A percentile compares a stretch with the other conserved stretches of the same genome.
Evolutionary conservation across 805 yeast genomes (phyloP).

Genomic region (Candida sanyiensis): DNA sequence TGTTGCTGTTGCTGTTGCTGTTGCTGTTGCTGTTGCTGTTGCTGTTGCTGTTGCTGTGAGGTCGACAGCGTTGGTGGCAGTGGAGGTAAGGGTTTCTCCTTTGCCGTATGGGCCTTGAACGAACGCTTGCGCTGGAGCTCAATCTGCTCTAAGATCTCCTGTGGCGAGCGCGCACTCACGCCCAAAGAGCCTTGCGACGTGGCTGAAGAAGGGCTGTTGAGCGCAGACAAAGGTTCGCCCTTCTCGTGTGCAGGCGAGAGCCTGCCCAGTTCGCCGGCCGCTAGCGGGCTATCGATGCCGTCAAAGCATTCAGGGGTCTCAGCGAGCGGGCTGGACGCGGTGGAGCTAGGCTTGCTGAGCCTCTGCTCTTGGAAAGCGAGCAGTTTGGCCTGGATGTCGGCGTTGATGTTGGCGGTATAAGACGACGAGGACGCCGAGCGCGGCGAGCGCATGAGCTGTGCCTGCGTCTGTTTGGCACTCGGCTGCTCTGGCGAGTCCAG

Average conservation of each 20-base stretch:
- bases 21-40: neutral
- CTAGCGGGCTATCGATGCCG: no score
- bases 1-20: neutral
- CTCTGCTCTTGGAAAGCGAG: slow-evolving; percentile 85
- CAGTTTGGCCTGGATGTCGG: slow-evolving; percentile 82
- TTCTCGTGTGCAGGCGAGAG: no score
- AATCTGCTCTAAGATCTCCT: slow-evolving; percentile 14
- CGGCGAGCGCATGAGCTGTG: slow-evolving; percentile 12
- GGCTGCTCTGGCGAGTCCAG: neutral
- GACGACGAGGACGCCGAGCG: slow-evolving; percentile 22
- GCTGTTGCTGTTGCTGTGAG: slow-evolving; percentile 1
- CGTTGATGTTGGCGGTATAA: slow-evolving; percentile 42
- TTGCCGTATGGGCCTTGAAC: slow-evolving; percentile 3
- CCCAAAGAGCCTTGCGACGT: no score
- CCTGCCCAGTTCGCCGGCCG: no score
- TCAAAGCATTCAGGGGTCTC: slow-evolving; percentile 8
- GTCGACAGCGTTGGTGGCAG: slow-evolving; percentile 27
- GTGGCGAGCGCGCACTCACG: slow-evolving; percentile 4
- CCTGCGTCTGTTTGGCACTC: neutral
- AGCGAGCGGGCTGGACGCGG: slow-evolving; percentile 10
- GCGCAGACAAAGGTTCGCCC: no score
- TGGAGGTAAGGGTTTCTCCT: slow-evolving; percentile 36
- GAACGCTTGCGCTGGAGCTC: slow-evolving; percentile 21
- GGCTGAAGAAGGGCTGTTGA: no score
- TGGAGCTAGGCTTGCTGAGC: slow-evolving; percentile 35